Evolutionary conservation across 306 rosid species (phyloP), one percentile per base, ranked within the genome.

Genomic region (Urtica urens): DNA sequence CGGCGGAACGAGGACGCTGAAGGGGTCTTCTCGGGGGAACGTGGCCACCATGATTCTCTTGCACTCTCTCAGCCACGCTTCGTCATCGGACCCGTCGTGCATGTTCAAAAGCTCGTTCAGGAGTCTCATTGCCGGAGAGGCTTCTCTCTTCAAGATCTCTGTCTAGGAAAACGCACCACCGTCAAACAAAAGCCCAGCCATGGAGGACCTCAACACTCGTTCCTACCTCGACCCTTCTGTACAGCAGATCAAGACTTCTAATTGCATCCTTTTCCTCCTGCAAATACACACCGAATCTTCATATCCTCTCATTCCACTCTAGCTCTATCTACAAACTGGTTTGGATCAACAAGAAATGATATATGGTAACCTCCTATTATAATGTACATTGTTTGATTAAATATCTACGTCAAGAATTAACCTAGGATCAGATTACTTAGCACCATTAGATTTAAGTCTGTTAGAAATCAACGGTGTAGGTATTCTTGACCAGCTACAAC

Each of bases 221-320:
- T 50, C 58, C 30, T 70, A 90, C 97, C 94, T 90, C 95, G 17
- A 84, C 84, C 77, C 95, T 81, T 75, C 97, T 75, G 68, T 81
- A 90, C 37, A 84, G 63, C 69, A 90, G 60, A 77, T 84, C 92
- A 63, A 90, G 79, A 63, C 95, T 72, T 77, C 95, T 74, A 68
- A 90, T 50, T 44, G 79, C 95, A 68, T 90, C 95, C 77, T 84
- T 90, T 66, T 84, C 97, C 6, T 90, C 93, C 95, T 90, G 82
- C 37, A 51, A 64, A 62, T 43, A 46, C 35, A 57, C 50, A 23
- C 62, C 30, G n/a, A n/a, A n/a, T n/a, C n/a, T n/a, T n/a, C n/a
- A n/a, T n/a, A n/a, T n/a, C n/a, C n/a, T n/a, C n/a, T n/a, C n/a
- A n/a, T n/a, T n/a, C n/a, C n/a, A n/a, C n/a, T n/a, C n/a, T n/a